Evolutionary conservation across 345 rosid genomes (phyloP).

Genomic region (Eucalyptus cloeziana): DNA sequence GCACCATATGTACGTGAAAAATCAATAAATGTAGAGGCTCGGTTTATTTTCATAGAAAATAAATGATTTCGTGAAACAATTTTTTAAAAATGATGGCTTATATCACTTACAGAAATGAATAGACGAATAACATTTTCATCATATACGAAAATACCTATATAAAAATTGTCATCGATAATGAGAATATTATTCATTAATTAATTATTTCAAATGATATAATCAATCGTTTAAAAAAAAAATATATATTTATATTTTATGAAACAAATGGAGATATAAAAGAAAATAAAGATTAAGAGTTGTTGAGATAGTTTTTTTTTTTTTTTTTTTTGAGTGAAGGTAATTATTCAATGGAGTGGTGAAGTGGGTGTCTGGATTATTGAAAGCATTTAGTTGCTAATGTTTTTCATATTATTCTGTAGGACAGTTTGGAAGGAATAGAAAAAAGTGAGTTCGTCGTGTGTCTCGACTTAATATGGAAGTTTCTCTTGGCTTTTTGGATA

Average conservation of each 20-base stretch:
- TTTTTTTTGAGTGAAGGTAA: not conserved
- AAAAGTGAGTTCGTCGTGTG: not conserved
- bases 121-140: not conserved
- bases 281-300: not conserved
- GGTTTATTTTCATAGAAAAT: too few relatives aligned
- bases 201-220: not conserved
- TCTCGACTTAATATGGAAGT: not conserved
- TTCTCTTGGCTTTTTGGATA: not conserved
- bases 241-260: too few relatives aligned
- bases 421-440: not conserved
- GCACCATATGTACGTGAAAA: not conserved
- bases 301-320: not conserved
- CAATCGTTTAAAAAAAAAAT: rapidly evolving
- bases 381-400: not conserved
- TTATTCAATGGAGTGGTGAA: not conserved
- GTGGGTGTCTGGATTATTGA: not conserved
- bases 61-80: not conserved
- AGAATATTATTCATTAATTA: too few relatives aligned
- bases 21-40: not conserved
- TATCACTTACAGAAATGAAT: rapidly evolving
- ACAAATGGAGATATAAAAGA: not conserved
- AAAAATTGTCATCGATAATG: not conserved
- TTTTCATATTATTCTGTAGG: not conserved
- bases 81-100: too few relatives aligned
- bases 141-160: too few relatives aligned